Evolutionary conservation across 257 asterid species (phyloP), one percentile per base, ranked within the genome.

Genomic region (Ilex asprella): DNA sequence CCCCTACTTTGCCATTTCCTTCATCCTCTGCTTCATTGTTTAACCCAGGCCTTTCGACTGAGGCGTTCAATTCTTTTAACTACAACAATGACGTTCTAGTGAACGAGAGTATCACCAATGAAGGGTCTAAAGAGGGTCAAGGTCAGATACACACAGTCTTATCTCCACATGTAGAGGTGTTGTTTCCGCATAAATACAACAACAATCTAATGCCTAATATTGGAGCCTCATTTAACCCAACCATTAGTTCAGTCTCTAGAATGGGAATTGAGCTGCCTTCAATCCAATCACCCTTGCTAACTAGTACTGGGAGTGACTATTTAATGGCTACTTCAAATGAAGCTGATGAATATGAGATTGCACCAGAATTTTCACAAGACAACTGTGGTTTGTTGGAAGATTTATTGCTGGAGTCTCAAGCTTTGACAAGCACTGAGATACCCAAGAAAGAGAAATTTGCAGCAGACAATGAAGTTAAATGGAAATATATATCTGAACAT

Each of bases 381-480:
- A 76, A 56, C 16, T 80, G 80, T 10, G 96, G 91, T 16, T 67
- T 87, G 75, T 61, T 85, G 62, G 79, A 75, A 27, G 95, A 83
- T 67, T 70, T 87, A 8, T 44, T 82, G 14, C 82, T 61, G 53
- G 82, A 82, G 58, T 67, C 85, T 57, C 76, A 56, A 14, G 67
- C 75, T 47, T 58, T 82, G 65, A 62, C 52, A 0, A 56, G 66
- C 2, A 14, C 41, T 57, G 70, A 58, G 7, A 81, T 62, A 54
- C 39, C 39, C 0, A 64, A 53, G 57, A 15, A 52, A 12, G 55
- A 54, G 30, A 46, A 5, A 14, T 39, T 16, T 2, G 14, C 7
- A 10, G 12, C 50, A 31, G 70, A 61, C 29, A 56, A 50, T 13
- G 31, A 65, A 39, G 62, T 2, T 29, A 43, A 47, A 51, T 63